Conservation (phyloP, 2,329 filamentous ascomycete genomes). For the Cryphonectria nitschkei region DNA sequence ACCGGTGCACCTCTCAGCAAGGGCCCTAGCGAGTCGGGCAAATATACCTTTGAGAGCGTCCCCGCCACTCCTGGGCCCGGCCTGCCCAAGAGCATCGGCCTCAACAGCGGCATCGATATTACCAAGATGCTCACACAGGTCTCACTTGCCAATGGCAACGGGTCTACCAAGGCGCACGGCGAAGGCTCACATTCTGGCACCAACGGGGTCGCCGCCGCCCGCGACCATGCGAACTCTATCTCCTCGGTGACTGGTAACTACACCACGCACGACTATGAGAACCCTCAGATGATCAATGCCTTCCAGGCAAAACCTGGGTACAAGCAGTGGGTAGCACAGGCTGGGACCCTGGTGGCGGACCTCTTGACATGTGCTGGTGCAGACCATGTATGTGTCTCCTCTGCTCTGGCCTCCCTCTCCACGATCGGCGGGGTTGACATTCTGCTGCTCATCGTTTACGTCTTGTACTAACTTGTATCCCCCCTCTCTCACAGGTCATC, state of each 20-base stretch:
- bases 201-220: constrained; percentile 43
- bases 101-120: constrained; percentile 72
- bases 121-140: constrained; percentile 75
- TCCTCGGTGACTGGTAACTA: constrained; percentile 52
- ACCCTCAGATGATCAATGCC: constrained; percentile 57
- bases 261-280: constrained; percentile 68
- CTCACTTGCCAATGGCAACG: constrained; percentile 56
- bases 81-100: constrained; percentile 65
- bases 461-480: constrained; percentile 18
- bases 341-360: constrained; percentile 91
- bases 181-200: constrained; percentile 36
- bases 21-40: constrained; percentile 54
- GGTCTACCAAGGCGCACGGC: constrained; percentile 41
- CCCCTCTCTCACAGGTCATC: constrained; percentile 61
- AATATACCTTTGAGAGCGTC: constrained; percentile 89
- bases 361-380: constrained; percentile 93
- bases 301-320: constrained; percentile 87
- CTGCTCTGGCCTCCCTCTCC: no score
- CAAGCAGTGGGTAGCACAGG: constrained; percentile 98
- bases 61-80: constrained; percentile 82
- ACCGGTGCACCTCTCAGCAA: constrained; percentile 84
- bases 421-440: neutral
- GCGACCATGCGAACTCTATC: constrained; percentile 44
- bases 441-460: neutral
- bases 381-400: constrained; percentile 69